Evolutionary conservation across 208 protist genomes (phyloP).

Genomic region (Acanthamoeba pearcei): DNA sequence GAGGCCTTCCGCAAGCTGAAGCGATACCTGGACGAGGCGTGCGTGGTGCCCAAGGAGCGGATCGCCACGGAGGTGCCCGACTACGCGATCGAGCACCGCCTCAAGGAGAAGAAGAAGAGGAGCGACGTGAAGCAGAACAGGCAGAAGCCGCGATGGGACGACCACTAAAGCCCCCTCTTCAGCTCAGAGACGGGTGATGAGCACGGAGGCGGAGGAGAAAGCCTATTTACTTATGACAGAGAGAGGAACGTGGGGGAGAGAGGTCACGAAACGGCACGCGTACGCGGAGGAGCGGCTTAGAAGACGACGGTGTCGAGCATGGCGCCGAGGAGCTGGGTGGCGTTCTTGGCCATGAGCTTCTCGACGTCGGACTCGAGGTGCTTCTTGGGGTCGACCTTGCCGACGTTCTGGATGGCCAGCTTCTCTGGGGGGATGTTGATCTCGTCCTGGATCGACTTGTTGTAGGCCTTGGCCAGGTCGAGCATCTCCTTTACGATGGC

Average conservation of each 20-base stretch:
- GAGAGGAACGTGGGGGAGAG: neutral
- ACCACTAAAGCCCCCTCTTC: neutral
- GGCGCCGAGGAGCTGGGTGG: constrained; percentile 92
- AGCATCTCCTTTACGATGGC: constrained; percentile 91
- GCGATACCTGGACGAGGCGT: constrained; percentile 76
- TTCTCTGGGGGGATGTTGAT: constrained; percentile 89
- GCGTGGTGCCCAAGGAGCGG: constrained; percentile 61
- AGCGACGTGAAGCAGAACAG: constrained; percentile 66
- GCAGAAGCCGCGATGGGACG: constrained; percentile 59
- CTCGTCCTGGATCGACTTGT: constrained; percentile 93
- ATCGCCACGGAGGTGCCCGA: constrained; percentile 71
- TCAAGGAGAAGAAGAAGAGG: constrained; percentile 78
- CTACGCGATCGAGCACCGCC: constrained; percentile 69
- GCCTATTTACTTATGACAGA: constrained; percentile 42
- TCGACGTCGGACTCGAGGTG: constrained; percentile 91
- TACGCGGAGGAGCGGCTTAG: constrained; percentile 76
- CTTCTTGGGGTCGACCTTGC: constrained; percentile 95
- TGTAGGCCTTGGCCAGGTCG: constrained; percentile 92
- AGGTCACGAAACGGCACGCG: neutral
- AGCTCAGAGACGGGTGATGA: neutral
- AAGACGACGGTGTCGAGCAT: constrained; percentile 96
- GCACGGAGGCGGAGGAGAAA: neutral
- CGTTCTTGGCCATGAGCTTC: constrained; percentile 94
- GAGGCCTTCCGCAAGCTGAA: constrained; percentile 79
- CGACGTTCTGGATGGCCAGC: constrained; percentile 89